These are phyloP conservation scores for Sclerotinia subarctica DNA, from an alignment of 2,329 filamentous ascomycete genomes.

Conservation along the genomic window DNA sequence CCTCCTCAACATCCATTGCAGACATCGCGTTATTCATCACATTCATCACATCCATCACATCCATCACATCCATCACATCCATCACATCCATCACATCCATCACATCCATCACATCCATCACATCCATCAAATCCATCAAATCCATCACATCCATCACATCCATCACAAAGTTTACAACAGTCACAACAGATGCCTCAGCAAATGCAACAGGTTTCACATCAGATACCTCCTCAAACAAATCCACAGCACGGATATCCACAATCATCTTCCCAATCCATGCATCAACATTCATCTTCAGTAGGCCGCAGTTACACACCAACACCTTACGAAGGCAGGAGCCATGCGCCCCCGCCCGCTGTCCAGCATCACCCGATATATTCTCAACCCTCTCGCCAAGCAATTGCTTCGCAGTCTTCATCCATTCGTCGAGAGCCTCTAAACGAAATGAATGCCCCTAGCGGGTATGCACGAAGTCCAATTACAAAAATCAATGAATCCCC, in stretches of 20 bases:
- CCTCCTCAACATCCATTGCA: slow-evolving; percentile 35
- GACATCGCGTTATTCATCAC: slow-evolving; percentile 39
- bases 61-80: slow-evolving; percentile 38
- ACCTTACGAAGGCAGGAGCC: slow-evolving; percentile 38
- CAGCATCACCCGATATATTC: slow-evolving; percentile 39
- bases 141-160: slow-evolving; percentile 32
- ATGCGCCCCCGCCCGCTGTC: slow-evolving; percentile 41
- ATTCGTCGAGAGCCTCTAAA: slow-evolving; percentile 35
- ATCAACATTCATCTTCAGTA: slow-evolving; percentile 48
- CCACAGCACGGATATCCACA: slow-evolving; percentile 45
- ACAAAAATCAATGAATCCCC: slow-evolving; percentile 37
- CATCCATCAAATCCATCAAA: slow-evolving; percentile 31
- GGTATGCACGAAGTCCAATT: slow-evolving; percentile 32
- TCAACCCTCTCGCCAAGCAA: slow-evolving; percentile 34
- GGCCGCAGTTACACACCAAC: slow-evolving; percentile 37
- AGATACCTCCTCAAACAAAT: slow-evolving; percentile 44
- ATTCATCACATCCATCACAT: too few relatives aligned
- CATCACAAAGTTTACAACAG: slow-evolving; percentile 26
- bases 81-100: slow-evolving; percentile 37
- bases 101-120: slow-evolving; percentile 35
- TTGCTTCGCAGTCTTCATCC: slow-evolving; percentile 30
- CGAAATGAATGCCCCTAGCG: slow-evolving; percentile 32
- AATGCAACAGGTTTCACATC: slow-evolving; percentile 42
- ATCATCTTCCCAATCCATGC: slow-evolving; percentile 46
- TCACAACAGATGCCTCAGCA: slow-evolving; percentile 16